Evolutionary conservation across 192 early-diverging fungal genomes (phyloP), one percentile per base, ranked within the genome.

Genomic region (Mortierella antarctica): DNA sequence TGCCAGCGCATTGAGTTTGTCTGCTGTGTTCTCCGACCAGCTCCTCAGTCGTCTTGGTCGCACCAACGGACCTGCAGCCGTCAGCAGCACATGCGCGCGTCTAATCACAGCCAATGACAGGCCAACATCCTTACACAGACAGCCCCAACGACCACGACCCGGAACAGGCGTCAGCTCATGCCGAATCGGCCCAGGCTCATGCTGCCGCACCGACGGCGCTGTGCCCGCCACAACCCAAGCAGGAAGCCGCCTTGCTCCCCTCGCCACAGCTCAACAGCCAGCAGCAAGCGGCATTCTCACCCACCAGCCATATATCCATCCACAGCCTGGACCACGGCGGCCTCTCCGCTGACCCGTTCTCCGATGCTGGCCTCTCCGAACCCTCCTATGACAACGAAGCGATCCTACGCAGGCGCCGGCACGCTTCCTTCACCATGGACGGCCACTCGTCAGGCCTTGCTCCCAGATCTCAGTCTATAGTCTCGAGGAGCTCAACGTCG

Each of bases 331-430:
- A 68, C 4, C 40, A 48, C 12, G 74, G 69, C 23, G 31, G 15
- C 41, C 55, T 57, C 23, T 47, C 66, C 12, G 31, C 39, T 5
- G 62, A 65, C 13, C 62, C 23, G 10, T 49, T 65, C 49, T 39
- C 20, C 5, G 58, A 42, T n/a, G 14, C 40, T 13, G 52, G 39
- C 51, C 23, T 42, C 50, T n/a, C 40, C 8, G 64, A 62, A 10
- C 9, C 42, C 44, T 46, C 46, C 49, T 39, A 51, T 14, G 23
- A 59, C 11, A 11, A 59, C 31, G 67, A 60, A 20, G n/a, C 50
- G 5, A 42, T 44, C 48, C 69, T 79, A 68, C 76, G 76, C 69
- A 66, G 76, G 76, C 76, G 76, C 69, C 71, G 62, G 47, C 46
- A 49, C 10, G 11, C 76, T 31, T 71, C 76, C 23, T 67, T 62